Evolutionary conservation across 805 yeast genomes (phyloP).

Genomic region (Sugiyamaella floridensis): DNA sequence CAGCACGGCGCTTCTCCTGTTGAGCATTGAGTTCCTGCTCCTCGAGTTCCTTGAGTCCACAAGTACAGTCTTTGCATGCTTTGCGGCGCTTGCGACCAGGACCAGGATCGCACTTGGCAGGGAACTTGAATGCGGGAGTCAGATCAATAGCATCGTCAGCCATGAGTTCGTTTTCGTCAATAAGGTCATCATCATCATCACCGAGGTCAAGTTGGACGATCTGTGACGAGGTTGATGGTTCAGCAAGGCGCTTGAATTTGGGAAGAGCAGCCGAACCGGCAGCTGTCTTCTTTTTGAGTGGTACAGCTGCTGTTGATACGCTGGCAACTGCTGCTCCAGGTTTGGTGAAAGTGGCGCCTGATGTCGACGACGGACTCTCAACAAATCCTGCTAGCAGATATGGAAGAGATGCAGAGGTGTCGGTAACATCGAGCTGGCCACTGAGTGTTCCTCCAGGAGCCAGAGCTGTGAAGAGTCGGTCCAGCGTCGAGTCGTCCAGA

Average conservation of each 20-base stretch:
- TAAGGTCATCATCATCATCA: constrained; percentile 42
- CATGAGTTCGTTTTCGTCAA: constrained; percentile 53
- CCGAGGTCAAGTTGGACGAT: constrained; percentile 39
- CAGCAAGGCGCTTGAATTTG: constrained; percentile 26
- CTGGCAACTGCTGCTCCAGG: constrained; percentile 36
- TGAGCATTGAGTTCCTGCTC: constrained; percentile 37
- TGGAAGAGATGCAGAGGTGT: constrained; percentile 34
- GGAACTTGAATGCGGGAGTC: constrained; percentile 41
- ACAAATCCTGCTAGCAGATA: constrained; percentile 63
- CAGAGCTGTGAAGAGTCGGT: constrained; percentile 25
- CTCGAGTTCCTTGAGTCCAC: constrained; percentile 90
- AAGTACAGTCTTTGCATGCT: constrained; percentile 97
- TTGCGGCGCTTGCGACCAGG: constrained; percentile 59
- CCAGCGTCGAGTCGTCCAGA: constrained; percentile 22
- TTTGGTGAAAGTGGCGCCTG: constrained; percentile 45
- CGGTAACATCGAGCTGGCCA: constrained; percentile 23
- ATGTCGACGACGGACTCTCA: constrained; percentile 29
- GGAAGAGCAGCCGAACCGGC: constrained; percentile 11
- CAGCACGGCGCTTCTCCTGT: constrained; percentile 39
- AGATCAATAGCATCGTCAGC: constrained; percentile 31
- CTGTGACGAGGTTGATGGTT: constrained; percentile 26
- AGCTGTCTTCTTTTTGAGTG: constrained; percentile 9
- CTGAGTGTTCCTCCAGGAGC: constrained; percentile 27
- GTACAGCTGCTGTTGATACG: constrained; percentile 15
- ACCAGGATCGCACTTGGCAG: constrained; percentile 49